These are phyloP conservation scores for Mucuna pruriens DNA, from an alignment of 306 rosid species.

Conservation along the genomic window DNA sequence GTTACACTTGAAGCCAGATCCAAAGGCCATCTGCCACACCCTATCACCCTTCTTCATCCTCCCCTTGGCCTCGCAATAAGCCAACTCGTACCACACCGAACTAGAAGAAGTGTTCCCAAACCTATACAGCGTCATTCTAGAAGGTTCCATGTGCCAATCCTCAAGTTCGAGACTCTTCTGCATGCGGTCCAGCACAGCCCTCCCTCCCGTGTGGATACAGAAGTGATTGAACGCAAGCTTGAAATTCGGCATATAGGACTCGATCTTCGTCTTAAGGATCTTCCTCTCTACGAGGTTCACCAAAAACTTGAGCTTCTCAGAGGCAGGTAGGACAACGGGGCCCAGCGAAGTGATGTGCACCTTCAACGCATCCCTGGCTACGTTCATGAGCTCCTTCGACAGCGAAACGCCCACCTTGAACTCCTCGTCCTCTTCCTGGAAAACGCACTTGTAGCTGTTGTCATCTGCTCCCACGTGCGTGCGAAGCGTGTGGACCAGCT, in stretches of 20 bases:
- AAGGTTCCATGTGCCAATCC: slow-evolving; percentile 86
- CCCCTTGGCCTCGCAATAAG: slow-evolving; percentile 81
- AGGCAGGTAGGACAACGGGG: slow-evolving; percentile 72
- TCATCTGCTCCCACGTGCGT: slow-evolving; percentile 82
- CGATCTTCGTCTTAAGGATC: slow-evolving; percentile 57
- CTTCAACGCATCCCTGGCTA: slow-evolving; percentile 81
- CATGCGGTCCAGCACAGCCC: slow-evolving; percentile 77
- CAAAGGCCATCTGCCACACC: slow-evolving; percentile 89
- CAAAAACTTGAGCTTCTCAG: slow-evolving; percentile 67
- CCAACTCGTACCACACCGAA: slow-evolving; percentile 82
- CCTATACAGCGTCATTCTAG: slow-evolving; percentile 70
- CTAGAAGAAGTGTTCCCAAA: slow-evolving; percentile 90
- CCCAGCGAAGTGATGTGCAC: slow-evolving; percentile 81
- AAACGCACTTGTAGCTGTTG: slow-evolving; percentile 61
- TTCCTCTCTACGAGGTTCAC: slow-evolving; percentile 56
- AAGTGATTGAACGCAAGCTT: slow-evolving; percentile 77
- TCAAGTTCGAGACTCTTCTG: slow-evolving; percentile 77
- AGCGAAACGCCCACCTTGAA: slow-evolving; percentile 60
- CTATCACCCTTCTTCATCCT: slow-evolving; percentile 72
- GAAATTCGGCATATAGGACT: slow-evolving; percentile 74
- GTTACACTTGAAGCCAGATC: slow-evolving; percentile 87
- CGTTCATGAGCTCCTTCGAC: slow-evolving; percentile 78
- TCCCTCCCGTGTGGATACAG: slow-evolving; percentile 53
- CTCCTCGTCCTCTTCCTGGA: slow-evolving; percentile 66
- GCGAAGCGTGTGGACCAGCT: slow-evolving; percentile 73